These are phyloP conservation scores for Tolypocladium album DNA, from an alignment of 2,329 filamentous ascomycete species.

Conservation along the genomic window DNA sequence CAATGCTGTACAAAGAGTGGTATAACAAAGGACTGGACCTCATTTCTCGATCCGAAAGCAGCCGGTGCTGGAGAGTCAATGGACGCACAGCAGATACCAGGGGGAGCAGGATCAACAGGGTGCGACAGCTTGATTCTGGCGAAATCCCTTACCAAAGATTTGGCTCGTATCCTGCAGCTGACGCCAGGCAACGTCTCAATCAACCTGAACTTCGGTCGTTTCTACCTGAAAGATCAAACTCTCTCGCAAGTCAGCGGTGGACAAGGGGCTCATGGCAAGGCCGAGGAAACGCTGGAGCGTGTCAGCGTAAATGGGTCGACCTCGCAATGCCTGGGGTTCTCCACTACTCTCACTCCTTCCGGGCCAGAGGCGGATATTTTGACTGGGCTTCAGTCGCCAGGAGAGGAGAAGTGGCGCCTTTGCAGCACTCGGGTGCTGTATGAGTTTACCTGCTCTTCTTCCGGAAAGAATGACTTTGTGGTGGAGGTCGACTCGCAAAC, in stretches of 20 bases:
- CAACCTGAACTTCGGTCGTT: slow-evolving; percentile 16
- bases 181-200: slow-evolving; percentile 14
- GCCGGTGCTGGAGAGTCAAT: neutral
- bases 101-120: neutral
- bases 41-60: neutral
- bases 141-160: slow-evolving; percentile 4
- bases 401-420: slow-evolving; percentile 9
- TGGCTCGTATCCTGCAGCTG: slow-evolving; percentile 10
- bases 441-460: slow-evolving; percentile 12
- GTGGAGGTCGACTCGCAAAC: slow-evolving; percentile 17
- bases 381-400: slow-evolving; percentile 4
- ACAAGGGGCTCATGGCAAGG: slow-evolving; percentile 8
- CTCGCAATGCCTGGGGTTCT: slow-evolving; percentile 11
- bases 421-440: slow-evolving; percentile 11
- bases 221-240: slow-evolving; percentile 13
- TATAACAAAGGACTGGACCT: neutral
- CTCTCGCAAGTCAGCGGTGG: slow-evolving; percentile 9
- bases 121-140: slow-evolving; percentile 5
- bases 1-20: neutral
- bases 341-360: slow-evolving; percentile 15
- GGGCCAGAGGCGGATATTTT: slow-evolving; percentile 14
- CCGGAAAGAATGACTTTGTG: slow-evolving; percentile 4
- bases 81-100: neutral
- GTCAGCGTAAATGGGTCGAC: slow-evolving; percentile 3
- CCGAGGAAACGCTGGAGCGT: slow-evolving; percentile 3